Evolutionary conservation across 2,329 filamentous ascomycete species (phyloP).

Genomic region (Verticillium albo-atrum): DNA sequence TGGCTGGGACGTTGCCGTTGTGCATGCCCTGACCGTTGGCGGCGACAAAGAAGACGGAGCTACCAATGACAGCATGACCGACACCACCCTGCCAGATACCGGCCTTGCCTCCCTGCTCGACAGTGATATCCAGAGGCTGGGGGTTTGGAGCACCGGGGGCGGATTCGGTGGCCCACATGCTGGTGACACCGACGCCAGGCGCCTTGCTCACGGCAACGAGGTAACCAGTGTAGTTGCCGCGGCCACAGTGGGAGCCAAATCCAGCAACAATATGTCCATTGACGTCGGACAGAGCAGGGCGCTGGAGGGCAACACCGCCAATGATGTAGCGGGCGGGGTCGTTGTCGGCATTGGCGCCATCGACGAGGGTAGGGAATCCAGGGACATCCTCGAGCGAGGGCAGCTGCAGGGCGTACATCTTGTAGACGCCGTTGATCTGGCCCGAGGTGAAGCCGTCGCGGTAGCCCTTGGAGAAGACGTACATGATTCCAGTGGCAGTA

Average conservation of each 20-base stretch:
- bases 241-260: slow-evolving; percentile 43
- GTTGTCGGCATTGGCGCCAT: slow-evolving; percentile 39
- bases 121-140: slow-evolving; percentile 9
- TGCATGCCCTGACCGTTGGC: slow-evolving; percentile 26
- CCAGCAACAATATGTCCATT: slow-evolving; percentile 37
- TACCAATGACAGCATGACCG: slow-evolving; percentile 23
- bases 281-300: slow-evolving; percentile 27
- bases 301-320: slow-evolving; percentile 39
- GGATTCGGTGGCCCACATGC: slow-evolving; percentile 16
- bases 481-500: slow-evolving; percentile 25
- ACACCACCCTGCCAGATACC: slow-evolving; percentile 31
- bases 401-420: slow-evolving; percentile 33
- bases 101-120: slow-evolving; percentile 23
- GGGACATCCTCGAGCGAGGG: slow-evolving; percentile 29
- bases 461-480: slow-evolving; percentile 32
- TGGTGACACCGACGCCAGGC: slow-evolving; percentile 23
- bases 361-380: slow-evolving; percentile 37
- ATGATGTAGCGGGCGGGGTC: slow-evolving; percentile 37
- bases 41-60: slow-evolving; percentile 19
- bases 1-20: slow-evolving; percentile 27
- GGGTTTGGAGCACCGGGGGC: slow-evolving; percentile 29
- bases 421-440: slow-evolving; percentile 30
- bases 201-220: slow-evolving; percentile 24
- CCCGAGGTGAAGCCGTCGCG: slow-evolving; percentile 16
- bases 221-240: slow-evolving; percentile 37